Conservation (phyloP, 306 rosid species). For the Oemleria cerasiformis region DNA sequence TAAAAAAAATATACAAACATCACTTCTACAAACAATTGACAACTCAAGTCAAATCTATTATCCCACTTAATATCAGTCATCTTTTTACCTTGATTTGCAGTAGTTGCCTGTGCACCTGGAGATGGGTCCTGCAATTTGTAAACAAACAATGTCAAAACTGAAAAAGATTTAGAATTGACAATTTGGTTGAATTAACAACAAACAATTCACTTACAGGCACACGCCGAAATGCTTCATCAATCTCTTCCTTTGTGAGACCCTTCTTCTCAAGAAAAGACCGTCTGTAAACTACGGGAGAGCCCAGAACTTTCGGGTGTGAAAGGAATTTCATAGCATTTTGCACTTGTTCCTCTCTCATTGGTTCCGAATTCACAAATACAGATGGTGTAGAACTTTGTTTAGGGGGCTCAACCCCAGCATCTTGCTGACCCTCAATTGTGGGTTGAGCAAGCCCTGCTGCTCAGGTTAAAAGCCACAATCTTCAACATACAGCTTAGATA, state of each 20-base stretch:
- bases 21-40: constrained; percentile 8
- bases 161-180: constrained; percentile 8
- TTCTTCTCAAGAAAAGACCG: constrained; percentile 90
- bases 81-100: constrained; percentile 60
- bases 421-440: constrained; percentile 45
- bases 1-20: constrained; percentile 22
- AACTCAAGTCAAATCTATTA: constrained; percentile 22
- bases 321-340: constrained; percentile 93
- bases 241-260: constrained; percentile 97
- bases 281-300: constrained; percentile 83
- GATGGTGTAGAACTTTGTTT: constrained; percentile 52
- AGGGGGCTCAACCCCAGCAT: constrained; percentile 47
- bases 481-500: background rate
- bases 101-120: constrained; percentile 56
- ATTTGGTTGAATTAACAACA: constrained; percentile 2
- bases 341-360: constrained; percentile 89
- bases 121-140: constrained; percentile 61
- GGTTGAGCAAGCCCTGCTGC: constrained; percentile 40
- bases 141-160: constrained; percentile 14
- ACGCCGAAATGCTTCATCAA: constrained; percentile 89
- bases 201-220: constrained; percentile 66
- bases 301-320: constrained; percentile 85
- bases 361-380: constrained; percentile 76
- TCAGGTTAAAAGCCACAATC: constrained; percentile 15
- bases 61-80: constrained; percentile 4